These are phyloP conservation scores for Halteria grandinella DNA, from an alignment of 73 alveolate species.

Conservation along the genomic window DNA sequence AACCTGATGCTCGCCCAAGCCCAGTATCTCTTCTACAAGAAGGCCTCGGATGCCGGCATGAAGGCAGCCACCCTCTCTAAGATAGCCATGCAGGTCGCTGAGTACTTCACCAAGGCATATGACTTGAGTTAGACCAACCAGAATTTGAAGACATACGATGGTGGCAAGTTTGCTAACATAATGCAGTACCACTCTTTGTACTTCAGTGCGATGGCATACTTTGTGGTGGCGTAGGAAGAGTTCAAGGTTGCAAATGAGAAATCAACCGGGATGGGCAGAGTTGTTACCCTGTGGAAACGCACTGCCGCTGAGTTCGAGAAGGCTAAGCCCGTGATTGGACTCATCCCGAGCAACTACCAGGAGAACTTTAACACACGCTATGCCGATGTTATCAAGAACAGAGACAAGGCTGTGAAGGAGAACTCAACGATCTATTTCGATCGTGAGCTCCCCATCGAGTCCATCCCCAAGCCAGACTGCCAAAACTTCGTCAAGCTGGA, in stretches of 20 bases:
- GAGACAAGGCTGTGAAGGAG: slow-evolving; percentile 8
- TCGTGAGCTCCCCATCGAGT: slow-evolving; percentile 13
- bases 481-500: slow-evolving; percentile 58
- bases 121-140: slow-evolving; percentile 42
- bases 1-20: slow-evolving; percentile 65
- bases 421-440: slow-evolving; percentile 48
- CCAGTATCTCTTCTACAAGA: slow-evolving; percentile 57
- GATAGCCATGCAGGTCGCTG: slow-evolving; percentile 46
- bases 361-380: slow-evolving; percentile 35
- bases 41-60: slow-evolving; percentile 37
- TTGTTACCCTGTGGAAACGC: background rate
- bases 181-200: slow-evolving; percentile 35
- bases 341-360: slow-evolving; percentile 33
- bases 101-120: slow-evolving; percentile 51
- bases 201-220: slow-evolving; percentile 59
- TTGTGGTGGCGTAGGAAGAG: slow-evolving; percentile 23
- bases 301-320: background rate
- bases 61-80: slow-evolving; percentile 32
- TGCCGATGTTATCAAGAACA: background rate
- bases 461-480: slow-evolving; percentile 8
- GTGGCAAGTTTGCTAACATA: slow-evolving; percentile 40
- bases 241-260: slow-evolving; percentile 11
- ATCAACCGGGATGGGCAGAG: slow-evolving; percentile 56
- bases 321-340: slow-evolving; percentile 10
- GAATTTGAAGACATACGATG: background rate